phyloP scores from a whole-genome alignment of 2,329 filamentous ascomycete genomes.

The Stachybotrys chlorohalonatus region DNA sequence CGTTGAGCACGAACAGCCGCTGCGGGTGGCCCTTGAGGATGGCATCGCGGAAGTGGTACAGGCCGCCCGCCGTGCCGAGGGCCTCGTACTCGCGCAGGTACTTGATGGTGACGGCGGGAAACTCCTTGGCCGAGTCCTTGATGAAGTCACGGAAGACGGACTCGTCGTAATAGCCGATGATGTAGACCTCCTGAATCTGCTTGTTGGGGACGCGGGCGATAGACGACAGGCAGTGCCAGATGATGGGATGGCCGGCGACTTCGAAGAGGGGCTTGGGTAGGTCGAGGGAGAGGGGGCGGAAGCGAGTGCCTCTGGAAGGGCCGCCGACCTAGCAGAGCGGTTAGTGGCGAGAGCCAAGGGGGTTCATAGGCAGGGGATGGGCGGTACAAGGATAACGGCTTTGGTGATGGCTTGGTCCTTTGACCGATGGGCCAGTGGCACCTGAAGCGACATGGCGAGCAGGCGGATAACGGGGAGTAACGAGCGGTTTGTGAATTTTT shows the following conservation, averaged over 20 bases:
- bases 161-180: conserved; percentile 99
- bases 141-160: conserved; percentile 96
- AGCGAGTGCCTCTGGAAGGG: conserved; percentile 89
- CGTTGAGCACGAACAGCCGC: conserved; percentile 94
- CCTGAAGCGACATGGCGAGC: conserved; percentile 43
- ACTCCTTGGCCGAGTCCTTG: conserved; percentile 77
- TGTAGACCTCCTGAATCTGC: conserved; percentile 83
- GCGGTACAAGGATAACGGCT: conserved; percentile 76
- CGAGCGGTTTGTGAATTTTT: background rate
- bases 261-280: conserved; percentile 98
- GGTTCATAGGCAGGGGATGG: conserved; percentile 10
- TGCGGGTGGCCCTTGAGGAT: conserved; percentile 94
- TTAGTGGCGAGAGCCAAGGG: background rate
- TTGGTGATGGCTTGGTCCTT: conserved; percentile 60
- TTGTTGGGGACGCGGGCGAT: conserved; percentile 77
- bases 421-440: conserved; percentile 39
- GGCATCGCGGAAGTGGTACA: conserved; percentile 98
- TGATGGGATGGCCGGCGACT: conserved; percentile 95
- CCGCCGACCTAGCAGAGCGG: conserved; percentile 69
- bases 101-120: conserved; percentile 76
- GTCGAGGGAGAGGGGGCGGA: conserved; percentile 90
- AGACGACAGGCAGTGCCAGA: conserved; percentile 93
- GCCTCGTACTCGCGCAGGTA: conserved; percentile 98
- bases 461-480: background rate
- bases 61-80: conserved; percentile 85